A percentile compares a stretch with the other conserved stretches of the same genome.
Evolutionary conservation across 2,329 filamentous ascomycete species (phyloP).

Genomic region (Chaetomium olivaceum): DNA sequence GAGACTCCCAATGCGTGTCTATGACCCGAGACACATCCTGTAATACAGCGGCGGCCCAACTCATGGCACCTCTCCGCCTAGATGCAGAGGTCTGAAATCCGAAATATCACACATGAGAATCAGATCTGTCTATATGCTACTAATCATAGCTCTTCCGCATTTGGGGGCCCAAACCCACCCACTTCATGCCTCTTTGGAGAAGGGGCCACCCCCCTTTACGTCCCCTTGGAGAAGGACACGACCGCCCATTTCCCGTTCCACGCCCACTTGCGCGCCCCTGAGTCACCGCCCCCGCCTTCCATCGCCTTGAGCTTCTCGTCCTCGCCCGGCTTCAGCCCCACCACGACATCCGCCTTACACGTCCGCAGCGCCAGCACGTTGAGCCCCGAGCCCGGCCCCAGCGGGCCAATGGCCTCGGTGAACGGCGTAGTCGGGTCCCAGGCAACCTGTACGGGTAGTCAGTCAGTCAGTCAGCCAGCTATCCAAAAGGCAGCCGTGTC

Average conservation of each 20-base stretch:
- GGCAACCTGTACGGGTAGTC: conserved; percentile 58
- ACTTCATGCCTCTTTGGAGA: too few species aligned
- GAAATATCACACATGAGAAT: background rate
- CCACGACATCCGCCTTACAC: conserved; percentile 95
- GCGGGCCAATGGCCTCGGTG: conserved; percentile 76
- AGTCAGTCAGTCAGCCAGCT: background rate
- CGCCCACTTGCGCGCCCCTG: conserved; percentile 78
- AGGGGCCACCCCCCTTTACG: too few species aligned
- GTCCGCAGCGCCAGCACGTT: conserved; percentile 86
- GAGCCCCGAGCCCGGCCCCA: conserved; percentile 78
- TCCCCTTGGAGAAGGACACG: conserved; percentile 75
- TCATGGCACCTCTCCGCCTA: background rate
- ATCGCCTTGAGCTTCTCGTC: conserved; percentile 75
- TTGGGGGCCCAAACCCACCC: too few species aligned
- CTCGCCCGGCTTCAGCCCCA: conserved; percentile 76
- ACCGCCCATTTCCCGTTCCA: conserved; percentile 98
- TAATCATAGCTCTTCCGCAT: background rate
- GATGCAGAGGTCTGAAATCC: background rate
- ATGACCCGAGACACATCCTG: background rate
- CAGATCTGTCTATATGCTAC: conserved; percentile 1
- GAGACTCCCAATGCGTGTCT: background rate
- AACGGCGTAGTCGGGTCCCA: conserved; percentile 93
- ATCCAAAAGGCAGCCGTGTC: background rate
- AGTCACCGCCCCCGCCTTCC: conserved; percentile 70
- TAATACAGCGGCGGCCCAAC: background rate